Base-by-base conservation (phyloP, 2,329 filamentous ascomycete species). In the Intubia oerlemansii region DNA sequence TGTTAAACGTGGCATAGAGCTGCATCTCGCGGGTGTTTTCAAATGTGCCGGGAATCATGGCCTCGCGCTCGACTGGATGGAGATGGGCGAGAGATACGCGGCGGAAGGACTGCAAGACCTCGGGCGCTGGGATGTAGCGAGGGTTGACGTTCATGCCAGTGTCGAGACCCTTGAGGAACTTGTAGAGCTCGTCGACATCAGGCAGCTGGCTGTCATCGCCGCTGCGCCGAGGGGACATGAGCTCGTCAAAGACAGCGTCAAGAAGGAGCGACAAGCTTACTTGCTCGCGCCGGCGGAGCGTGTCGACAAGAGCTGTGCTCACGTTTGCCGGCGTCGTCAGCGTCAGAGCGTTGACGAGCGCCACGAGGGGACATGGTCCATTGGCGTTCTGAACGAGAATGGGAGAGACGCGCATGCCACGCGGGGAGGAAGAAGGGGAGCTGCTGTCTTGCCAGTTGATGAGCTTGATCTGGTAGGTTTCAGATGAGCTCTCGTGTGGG, bases 111-210 rank as follows among this genome's bases (percentile, higher is more conserved):
- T 41, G 49, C 17, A 54, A 43, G 13, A 56, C 48, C 10, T 62
- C 54, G 7, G 51, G 44, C 0, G 56, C 60, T 2, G 79, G 62
- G 7, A 90, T 62, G 37, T 92, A 88, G 13, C 77, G 69, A 3
- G 88, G 88, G 38, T 98, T 98, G 32, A 95, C 85, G 42, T 95
- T 98, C 79, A 98, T 92, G 21, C 88, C 88, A 0, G 84, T 95
- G 41, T 93, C 81, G 3, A 98, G 55, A 25, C 80, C 78, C 32
- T 88, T 67, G 3, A 98, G 56, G 43, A 98, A 98, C 6, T 64
- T 61, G 46, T 92, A 91, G 2, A 98, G 58, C 34, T 92, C 84
- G 20, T 73, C 66, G 8, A 95, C 75, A 45, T 95, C 88, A 0
- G 85, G 85, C 15, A 95, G 52, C 11, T 68, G 55, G 2, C 61